These are phyloP conservation scores for Paecilomyces sp. DNA, from an alignment of 2,329 filamentous ascomycete genomes.

Conservation along the genomic window DNA sequence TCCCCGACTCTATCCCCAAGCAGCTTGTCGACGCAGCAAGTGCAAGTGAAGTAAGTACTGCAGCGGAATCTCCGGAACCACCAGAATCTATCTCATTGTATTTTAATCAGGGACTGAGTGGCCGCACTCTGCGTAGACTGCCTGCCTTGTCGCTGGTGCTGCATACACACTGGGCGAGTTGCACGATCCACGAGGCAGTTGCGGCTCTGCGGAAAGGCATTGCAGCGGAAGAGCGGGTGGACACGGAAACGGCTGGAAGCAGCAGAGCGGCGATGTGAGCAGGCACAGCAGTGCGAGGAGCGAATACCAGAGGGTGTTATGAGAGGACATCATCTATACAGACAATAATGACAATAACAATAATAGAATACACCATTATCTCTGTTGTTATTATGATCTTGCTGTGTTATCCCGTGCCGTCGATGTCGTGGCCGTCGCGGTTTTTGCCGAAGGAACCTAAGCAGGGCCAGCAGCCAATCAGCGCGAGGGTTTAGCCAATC, in stretches of 20 bases:
- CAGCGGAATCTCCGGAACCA: neutral
- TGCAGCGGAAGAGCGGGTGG: constrained; percentile 22
- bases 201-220: constrained; percentile 29
- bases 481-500: constrained; percentile 28
- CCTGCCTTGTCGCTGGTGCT: constrained; percentile 35
- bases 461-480: constrained; percentile 25
- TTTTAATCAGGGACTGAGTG: constrained; percentile 28
- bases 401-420: neutral
- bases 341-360: neutral
- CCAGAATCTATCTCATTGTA: constrained; percentile 2
- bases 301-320: no score
- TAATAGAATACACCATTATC: no score
- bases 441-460: constrained; percentile 29
- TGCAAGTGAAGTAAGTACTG: constrained; percentile 19
- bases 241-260: constrained; percentile 5
- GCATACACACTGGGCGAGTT: constrained; percentile 27
- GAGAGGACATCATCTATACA: neutral
- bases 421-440: constrained; percentile 24
- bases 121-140: constrained; percentile 34
- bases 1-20: constrained; percentile 19
- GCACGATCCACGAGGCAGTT: constrained; percentile 30
- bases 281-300: neutral
- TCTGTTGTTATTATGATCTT: no score
- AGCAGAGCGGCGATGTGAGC: neutral
- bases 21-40: constrained; percentile 20